phyloP scores from a whole-genome alignment of 2,329 filamentous ascomycete genomes.

The Chrysosporium queenslandicum region DNA sequence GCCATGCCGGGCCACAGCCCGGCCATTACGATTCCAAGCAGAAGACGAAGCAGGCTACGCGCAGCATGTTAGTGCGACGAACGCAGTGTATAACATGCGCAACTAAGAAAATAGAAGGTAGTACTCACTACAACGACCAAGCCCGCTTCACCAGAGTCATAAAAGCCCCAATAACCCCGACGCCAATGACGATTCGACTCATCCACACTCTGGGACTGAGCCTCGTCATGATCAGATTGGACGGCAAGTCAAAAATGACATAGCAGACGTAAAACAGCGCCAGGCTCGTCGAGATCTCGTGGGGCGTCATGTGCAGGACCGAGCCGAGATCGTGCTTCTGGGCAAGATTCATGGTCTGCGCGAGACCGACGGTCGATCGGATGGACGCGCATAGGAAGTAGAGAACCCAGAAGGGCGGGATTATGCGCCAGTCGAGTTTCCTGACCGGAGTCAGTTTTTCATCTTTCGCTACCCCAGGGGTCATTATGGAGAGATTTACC shows the following conservation, averaged over 20 bases:
- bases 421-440: conserved; percentile 50
- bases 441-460: conserved; percentile 22
- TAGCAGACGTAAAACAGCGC: conserved; percentile 89
- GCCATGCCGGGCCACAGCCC: conserved; percentile 96
- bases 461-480: too few species aligned
- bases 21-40: conserved; percentile 78
- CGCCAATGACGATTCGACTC: conserved; percentile 79
- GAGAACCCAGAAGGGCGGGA: conserved; percentile 73
- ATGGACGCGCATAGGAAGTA: conserved; percentile 92
- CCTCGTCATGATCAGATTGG: conserved; percentile 78
- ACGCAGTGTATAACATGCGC: too few species aligned
- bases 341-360: conserved; percentile 81
- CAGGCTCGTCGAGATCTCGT: conserved; percentile 72
- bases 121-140: conserved; percentile 66
- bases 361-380: conserved; percentile 80
- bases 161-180: conserved; percentile 72
- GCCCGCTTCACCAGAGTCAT: conserved; percentile 71
- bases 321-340: conserved; percentile 64
- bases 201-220: conserved; percentile 84
- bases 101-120: too few species aligned
- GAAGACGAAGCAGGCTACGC: conserved; percentile 63
- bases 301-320: conserved; percentile 57
- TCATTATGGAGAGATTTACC: conserved; percentile 19
- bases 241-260: conserved; percentile 79
- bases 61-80: background rate